These are phyloP conservation scores for Exophiala sp. DNA, from an alignment of 2,329 filamentous ascomycete genomes.

Conservation along the genomic window DNA sequence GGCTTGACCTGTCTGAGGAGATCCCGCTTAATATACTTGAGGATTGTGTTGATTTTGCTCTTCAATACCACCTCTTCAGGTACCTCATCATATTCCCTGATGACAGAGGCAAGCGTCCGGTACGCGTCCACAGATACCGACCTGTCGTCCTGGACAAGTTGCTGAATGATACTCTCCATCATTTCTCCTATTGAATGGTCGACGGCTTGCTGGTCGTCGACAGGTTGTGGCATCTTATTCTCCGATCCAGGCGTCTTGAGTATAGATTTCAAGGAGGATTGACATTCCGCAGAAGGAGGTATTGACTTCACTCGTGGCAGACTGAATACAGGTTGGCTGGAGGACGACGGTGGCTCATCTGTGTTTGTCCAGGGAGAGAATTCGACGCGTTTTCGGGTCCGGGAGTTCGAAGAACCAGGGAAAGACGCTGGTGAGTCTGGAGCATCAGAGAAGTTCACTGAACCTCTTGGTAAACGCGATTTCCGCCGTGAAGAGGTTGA, in stretches of 20 bases:
- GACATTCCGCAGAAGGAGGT: constrained; percentile 47
- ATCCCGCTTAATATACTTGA: constrained; percentile 79
- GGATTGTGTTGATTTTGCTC: constrained; percentile 69
- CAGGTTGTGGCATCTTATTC: constrained; percentile 17
- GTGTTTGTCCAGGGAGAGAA: constrained; percentile 54
- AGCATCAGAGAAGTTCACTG: constrained; percentile 7
- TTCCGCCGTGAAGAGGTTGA: constrained; percentile 24
- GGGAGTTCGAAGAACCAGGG: constrained; percentile 14
- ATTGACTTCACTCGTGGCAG: constrained; percentile 35
- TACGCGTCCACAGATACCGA: constrained; percentile 79
- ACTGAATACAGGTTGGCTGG: constrained; percentile 38
- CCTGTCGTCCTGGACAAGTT: constrained; percentile 68
- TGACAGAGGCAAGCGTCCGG: constrained; percentile 64
- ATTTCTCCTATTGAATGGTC: constrained; percentile 30
- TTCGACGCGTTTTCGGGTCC: constrained; percentile 51
- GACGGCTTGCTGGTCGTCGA: constrained; percentile 4
- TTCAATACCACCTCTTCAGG: constrained; percentile 67
- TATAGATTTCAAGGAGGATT: constrained; percentile 62
- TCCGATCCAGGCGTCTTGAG: constrained; percentile 59
- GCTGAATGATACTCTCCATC: constrained; percentile 75
- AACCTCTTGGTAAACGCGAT: neutral
- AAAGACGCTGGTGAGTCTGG: constrained; percentile 19
- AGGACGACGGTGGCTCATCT: constrained; percentile 24
- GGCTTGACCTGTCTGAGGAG: constrained; percentile 38
- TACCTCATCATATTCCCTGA: constrained; percentile 76